These are phyloP conservation scores for Fusarium brevicatenulatum DNA, from an alignment of 2,329 filamentous ascomycete genomes.

Conservation along the genomic window DNA sequence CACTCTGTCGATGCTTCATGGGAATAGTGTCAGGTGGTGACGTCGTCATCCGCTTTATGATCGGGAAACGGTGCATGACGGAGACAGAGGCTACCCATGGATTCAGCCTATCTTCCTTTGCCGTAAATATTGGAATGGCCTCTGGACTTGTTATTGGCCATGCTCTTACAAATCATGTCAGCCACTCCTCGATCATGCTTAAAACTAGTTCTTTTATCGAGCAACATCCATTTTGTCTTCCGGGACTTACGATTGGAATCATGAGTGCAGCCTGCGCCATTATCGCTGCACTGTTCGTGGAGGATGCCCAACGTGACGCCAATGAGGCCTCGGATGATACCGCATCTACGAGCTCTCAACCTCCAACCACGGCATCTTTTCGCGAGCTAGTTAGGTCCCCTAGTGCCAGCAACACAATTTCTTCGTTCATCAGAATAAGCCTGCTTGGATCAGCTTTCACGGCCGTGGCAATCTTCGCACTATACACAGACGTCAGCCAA, in stretches of 20 bases:
- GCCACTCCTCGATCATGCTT: neutral
- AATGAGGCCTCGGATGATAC: neutral
- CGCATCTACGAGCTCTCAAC: neutral
- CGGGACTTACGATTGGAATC: neutral
- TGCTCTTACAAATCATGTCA: neutral
- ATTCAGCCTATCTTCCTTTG: neutral
- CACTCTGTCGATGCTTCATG: neutral
- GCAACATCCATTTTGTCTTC: neutral
- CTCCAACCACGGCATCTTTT: neutral
- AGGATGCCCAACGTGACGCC: neutral
- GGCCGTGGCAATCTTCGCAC: neutral
- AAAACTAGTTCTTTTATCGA: neutral
- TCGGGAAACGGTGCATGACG: neutral
- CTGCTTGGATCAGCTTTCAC: neutral
- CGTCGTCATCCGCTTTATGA: too few relatives aligned
- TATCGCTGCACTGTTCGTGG: neutral
- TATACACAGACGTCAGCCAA: neutral
- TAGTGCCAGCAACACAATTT: fast-evolving
- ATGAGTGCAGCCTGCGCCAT: neutral
- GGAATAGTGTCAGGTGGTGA: neutral
- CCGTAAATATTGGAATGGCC: neutral
- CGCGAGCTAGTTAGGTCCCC: fast-evolving
- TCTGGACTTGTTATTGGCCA: neutral
- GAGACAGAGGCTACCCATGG: neutral
- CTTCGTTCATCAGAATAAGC: neutral